phyloP scores from a whole-genome alignment of 140 eudicot species.

The Stevia rebaudiana region DNA sequence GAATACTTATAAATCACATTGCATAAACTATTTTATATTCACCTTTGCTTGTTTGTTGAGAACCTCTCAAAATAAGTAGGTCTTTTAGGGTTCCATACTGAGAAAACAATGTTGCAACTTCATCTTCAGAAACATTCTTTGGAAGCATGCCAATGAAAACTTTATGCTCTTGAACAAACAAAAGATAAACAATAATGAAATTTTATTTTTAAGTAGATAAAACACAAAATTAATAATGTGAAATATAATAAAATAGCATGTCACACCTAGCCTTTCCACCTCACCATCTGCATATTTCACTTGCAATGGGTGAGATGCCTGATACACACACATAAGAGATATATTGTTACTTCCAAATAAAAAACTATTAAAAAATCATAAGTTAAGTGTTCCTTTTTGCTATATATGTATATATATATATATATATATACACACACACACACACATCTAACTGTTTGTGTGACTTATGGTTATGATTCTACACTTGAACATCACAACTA shows the following conservation, averaged over 20 bases:
- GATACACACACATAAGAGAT: constrained; percentile 36
- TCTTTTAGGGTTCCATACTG: constrained; percentile 79
- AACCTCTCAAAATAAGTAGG: constrained; percentile 83
- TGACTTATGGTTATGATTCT: neutral
- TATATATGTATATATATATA: too few species aligned
- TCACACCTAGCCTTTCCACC: constrained; percentile 89
- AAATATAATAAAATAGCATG: constrained; percentile 20
- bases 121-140: constrained; percentile 81
- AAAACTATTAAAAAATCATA: neutral
- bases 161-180: constrained; percentile 65
- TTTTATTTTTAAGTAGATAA: neutral
- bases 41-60: constrained; percentile 93
- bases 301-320: constrained; percentile 98
- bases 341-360: constrained; percentile 25
- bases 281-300: constrained; percentile 99
- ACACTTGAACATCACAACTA: constrained; percentile 11
- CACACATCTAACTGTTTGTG: neutral
- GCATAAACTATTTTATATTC: neutral
- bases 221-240: neutral
- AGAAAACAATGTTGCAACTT: constrained; percentile 71
- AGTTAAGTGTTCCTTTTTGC: neutral
- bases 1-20: neutral
- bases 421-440: too few species aligned
- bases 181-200: constrained; percentile 9
- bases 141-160: constrained; percentile 98